Conservation (phyloP, 441 rosid genomes). For the Corymbia calophylla region DNA sequence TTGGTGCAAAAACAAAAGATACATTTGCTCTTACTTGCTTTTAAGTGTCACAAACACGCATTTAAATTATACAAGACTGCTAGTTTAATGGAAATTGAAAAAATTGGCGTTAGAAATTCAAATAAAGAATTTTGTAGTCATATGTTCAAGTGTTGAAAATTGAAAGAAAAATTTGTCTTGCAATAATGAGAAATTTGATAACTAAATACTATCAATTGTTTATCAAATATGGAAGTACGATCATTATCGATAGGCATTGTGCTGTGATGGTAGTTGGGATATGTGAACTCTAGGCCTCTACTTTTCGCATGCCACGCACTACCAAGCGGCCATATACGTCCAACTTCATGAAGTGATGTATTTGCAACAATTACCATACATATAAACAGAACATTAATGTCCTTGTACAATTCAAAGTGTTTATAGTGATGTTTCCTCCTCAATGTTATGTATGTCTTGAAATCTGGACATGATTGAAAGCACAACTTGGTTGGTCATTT, state of each 20-base stretch:
- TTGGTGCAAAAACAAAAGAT: fast-evolving
- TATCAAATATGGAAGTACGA: not conserved
- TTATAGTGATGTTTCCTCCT: too few species aligned
- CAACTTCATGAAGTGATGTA: too few species aligned
- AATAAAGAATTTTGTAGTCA: not conserved
- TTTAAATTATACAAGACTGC: not conserved
- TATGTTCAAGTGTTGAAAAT: not conserved
- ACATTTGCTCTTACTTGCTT: not conserved
- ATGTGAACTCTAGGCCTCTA: not conserved
- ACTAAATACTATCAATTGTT: not conserved
- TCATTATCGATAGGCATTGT: not conserved
- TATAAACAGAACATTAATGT: too few species aligned
- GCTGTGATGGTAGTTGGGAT: not conserved
- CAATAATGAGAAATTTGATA: not conserved
- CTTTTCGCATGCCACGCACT: not conserved
- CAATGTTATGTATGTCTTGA: not conserved
- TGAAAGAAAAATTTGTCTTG: too few species aligned
- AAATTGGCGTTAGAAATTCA: not conserved
- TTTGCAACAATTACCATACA: too few species aligned
- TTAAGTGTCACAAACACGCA: not conserved
- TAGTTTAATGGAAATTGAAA: not conserved
- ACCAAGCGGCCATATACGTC: not conserved
- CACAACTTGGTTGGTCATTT: not conserved
- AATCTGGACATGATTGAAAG: not conserved
- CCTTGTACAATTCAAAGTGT: too few species aligned